A percentile compares a stretch with the other conserved stretches of the same genome.
Conservation (phyloP, 805 yeast genomes). For the Yamadazyma ubonensis region DNA sequence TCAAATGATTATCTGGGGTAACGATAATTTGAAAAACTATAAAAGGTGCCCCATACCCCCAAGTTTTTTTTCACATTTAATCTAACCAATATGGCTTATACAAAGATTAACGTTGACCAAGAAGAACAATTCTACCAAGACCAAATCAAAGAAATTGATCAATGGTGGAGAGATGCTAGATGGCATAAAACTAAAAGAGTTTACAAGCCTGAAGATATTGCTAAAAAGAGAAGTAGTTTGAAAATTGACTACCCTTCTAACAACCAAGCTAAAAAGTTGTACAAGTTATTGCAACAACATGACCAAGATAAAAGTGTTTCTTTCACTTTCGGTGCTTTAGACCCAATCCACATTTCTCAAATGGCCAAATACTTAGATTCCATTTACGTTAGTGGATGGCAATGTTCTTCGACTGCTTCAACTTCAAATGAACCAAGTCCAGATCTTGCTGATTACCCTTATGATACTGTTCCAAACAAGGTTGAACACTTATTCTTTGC, state of each 20-base stretch:
- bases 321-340: constrained; percentile 92
- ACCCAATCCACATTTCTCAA: constrained; percentile 92
- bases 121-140: constrained; percentile 65
- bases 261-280: constrained; percentile 79
- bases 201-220: constrained; percentile 86
- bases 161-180: constrained; percentile 95
- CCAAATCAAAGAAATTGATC: constrained; percentile 69
- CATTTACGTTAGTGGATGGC: constrained; percentile 97
- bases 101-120: constrained; percentile 54
- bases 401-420: constrained; percentile 96
- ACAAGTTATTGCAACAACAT: constrained; percentile 65
- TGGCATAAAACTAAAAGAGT: constrained; percentile 87
- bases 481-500: constrained; percentile 97
- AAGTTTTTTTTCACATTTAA: constrained; percentile 5
- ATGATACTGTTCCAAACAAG: constrained; percentile 98
- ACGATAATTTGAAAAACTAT: constrained; percentile 8
- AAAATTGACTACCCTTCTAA: constrained; percentile 75
- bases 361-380: constrained; percentile 96
- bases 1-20: constrained; percentile 15
- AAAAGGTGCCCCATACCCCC: constrained; percentile 4
- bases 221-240: constrained; percentile 79
- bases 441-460: constrained; percentile 97
- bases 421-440: constrained; percentile 98
- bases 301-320: constrained; percentile 71
- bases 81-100: constrained; percentile 44